phyloP scores from a whole-genome alignment of 2,329 filamentous ascomycete genomes.

The Lomentospora prolificans region DNA sequence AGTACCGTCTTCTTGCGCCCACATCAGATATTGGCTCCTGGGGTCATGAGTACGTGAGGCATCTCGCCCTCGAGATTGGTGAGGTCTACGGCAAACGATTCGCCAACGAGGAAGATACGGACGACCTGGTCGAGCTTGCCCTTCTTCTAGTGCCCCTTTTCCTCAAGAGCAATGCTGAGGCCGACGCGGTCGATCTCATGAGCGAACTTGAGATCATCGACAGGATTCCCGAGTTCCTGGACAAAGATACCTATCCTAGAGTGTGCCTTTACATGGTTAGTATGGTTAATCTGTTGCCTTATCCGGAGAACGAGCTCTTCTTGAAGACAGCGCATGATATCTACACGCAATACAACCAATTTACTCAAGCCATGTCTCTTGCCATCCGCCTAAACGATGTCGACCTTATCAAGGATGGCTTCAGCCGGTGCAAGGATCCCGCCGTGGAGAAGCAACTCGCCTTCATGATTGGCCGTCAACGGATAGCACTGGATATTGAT shows the following conservation, averaged over 20 bases:
- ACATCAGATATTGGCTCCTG: slow-evolving; percentile 90
- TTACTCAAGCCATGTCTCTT: slow-evolving; percentile 85
- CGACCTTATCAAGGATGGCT: slow-evolving; percentile 71
- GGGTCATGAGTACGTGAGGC: slow-evolving; percentile 97
- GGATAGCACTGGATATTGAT: slow-evolving; percentile 66
- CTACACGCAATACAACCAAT: slow-evolving; percentile 86
- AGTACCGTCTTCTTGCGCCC: slow-evolving; percentile 83
- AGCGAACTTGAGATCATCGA: slow-evolving; percentile 98
- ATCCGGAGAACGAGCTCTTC: slow-evolving; percentile 94
- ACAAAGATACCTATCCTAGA: slow-evolving; percentile 85
- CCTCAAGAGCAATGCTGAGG: slow-evolving; percentile 93
- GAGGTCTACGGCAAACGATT: slow-evolving; percentile 85
- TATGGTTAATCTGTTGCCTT: slow-evolving; percentile 96
- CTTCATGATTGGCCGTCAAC: slow-evolving; percentile 84
- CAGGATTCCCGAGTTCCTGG: slow-evolving; percentile 76
- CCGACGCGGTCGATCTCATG: slow-evolving; percentile 92
- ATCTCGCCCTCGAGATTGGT: slow-evolving; percentile 90
- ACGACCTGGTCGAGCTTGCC: slow-evolving; percentile 79
- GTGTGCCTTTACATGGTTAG: slow-evolving; percentile 98
- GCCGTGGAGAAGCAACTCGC: slow-evolving; percentile 87
- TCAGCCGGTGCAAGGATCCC: slow-evolving; percentile 69
- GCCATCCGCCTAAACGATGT: slow-evolving; percentile 88
- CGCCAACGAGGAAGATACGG: slow-evolving; percentile 71
- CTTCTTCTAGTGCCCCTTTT: slow-evolving; percentile 85
- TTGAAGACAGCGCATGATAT: slow-evolving; percentile 87